Base-by-base conservation (phyloP, 1,284 basidiomycete genomes). In the Phenoliferia sp. region DNA sequence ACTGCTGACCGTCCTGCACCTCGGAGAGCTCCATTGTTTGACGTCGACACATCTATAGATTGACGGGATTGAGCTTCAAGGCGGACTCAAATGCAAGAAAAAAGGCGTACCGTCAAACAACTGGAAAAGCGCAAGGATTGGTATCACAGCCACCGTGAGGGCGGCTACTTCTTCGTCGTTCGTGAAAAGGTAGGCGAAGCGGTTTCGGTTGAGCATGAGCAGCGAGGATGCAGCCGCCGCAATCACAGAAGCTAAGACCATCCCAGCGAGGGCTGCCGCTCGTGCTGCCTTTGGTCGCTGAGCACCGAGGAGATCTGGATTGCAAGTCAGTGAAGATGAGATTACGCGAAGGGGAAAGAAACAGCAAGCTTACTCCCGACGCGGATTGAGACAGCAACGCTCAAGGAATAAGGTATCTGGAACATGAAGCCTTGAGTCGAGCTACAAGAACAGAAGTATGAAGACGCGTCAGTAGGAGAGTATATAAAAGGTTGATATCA, bases 391-490 rank as follows among this genome's bases (percentile, higher is more conserved):
- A 76, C 75, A 1, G 80, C 79, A 3, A 79, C 78, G 16, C 74
- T 71, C 3, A 80, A 73, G 10, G 78, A 78, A 57, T 76, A 79
- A 16, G 79, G 78, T 22, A 79, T 72, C 63, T 80, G 79, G 59
- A 78, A 80, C 48, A 73, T 68, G 36, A 74, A 54, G 7, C 69
- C 70, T 2, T 73, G 70, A 33, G 65, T 69, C 5, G 70, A 70
- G 35, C 69, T 65, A 3, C 82, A 76, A 5, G 82, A 80, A 1
- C 80, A 82, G 70, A 83, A 83, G 22, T 83, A 81, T 0, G 84
- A 84, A 2, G 85, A 79, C 2, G 80, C 78, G 4, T 80, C 79
- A 0, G 84, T 79, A 79, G 86, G 73, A 83, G 85, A 84, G 66
- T n/a, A n/a, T n/a, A n/a, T n/a, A n/a, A n/a, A n/a, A n/a, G n/a